These are phyloP conservation scores for Penicillium rolfsii DNA, from an alignment of 2,329 filamentous ascomycete genomes.

Conservation along the genomic window DNA sequence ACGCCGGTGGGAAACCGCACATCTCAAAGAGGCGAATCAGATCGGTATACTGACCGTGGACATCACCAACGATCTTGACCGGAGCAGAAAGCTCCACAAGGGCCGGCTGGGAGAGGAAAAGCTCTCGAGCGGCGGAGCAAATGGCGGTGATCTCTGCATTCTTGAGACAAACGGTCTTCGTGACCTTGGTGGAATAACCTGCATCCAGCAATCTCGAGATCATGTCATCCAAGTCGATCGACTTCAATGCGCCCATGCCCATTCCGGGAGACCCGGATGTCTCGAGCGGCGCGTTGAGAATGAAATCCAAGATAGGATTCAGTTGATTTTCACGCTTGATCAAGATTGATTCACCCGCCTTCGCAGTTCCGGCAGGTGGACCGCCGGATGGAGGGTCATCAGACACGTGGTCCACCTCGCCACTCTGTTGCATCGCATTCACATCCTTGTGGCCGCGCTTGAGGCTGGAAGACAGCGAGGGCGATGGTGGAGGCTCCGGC, in stretches of 20 bases:
- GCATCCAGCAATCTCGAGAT: slow-evolving; percentile 93
- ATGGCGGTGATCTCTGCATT: slow-evolving; percentile 97
- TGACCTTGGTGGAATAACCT: slow-evolving; percentile 94
- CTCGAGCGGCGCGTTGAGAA: slow-evolving; percentile 46
- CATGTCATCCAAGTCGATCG: slow-evolving; percentile 94
- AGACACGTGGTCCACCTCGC: slow-evolving; percentile 93
- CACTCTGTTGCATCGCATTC: slow-evolving; percentile 76
- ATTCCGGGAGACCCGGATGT: slow-evolving; percentile 61
- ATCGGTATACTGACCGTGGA: slow-evolving; percentile 96
- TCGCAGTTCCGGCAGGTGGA: slow-evolving; percentile 57
- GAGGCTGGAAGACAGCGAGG: slow-evolving; percentile 75
- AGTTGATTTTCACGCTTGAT: slow-evolving; percentile 75
- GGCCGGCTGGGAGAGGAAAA: slow-evolving; percentile 88
- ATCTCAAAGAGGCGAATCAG: slow-evolving; percentile 97
- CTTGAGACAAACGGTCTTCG: slow-evolving; percentile 95
- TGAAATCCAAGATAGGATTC: slow-evolving; percentile 65
- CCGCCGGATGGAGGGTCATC: slow-evolving; percentile 79
- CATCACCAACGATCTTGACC: slow-evolving; percentile 96
- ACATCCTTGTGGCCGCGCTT: slow-evolving; percentile 77
- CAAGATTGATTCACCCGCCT: slow-evolving; percentile 86
- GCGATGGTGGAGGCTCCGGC: slow-evolving; percentile 75
- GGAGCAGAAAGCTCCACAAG: slow-evolving; percentile 89
- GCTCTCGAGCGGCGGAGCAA: slow-evolving; percentile 83
- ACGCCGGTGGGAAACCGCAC: slow-evolving; percentile 90
- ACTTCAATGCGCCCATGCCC: slow-evolving; percentile 87